Base-by-base conservation (phyloP, 78 protist genomes). In the Dictyostelium firmibasis region DNA sequence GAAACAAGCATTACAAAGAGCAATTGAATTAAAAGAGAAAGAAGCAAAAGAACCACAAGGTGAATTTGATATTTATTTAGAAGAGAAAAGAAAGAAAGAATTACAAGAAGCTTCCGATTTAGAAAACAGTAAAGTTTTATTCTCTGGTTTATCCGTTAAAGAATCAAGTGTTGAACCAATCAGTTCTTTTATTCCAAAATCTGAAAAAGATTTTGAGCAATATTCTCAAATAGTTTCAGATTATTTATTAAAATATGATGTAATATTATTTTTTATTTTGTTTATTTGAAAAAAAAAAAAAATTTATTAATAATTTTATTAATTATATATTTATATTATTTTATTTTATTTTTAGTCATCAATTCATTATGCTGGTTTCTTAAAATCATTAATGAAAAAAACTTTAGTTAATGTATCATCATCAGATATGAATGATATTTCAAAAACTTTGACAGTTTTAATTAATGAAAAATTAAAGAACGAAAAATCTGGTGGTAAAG, bases 41-140 rank as follows among this genome's bases (percentile, higher is more conserved):
- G 93, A 50, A 41, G 82, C 57, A 29, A 47, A 23, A 31, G 70
- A 25, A 18, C 50, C 86, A 50, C 6, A 25, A 18, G 62, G 70
- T 31, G 93, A 88, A 1, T 70, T 78, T 44, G 93, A 88, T 79
- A 43, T 76, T 16, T 88, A 88, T 35, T 25, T 78, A 64, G 93
- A 88, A 41, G 84, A 88, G 50, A 72, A 78, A 62, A 88, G 33
- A 64, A 76, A 41, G n/a, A 77, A 79, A 64, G 84, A 88, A 79
- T 78, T 88, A 67, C 93, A 88, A 79, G 93, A 88, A 38, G 93
- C 85, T 10, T 33, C 86, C 1, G 93, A 88, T 67, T 64, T 88
- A 20, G 86, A 88, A 67, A 43, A 88, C 27, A 25, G 78, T 20
- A 77, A 43, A 16, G 25, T 14, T 50, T 60, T 78, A 11, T 88